Percentiles rank a stretch among this genome's conserved stretches.
These are phyloP conservation scores for Lenwebbia sp. DNA, from an alignment of 345 rosid species.

Conservation along the genomic window DNA sequence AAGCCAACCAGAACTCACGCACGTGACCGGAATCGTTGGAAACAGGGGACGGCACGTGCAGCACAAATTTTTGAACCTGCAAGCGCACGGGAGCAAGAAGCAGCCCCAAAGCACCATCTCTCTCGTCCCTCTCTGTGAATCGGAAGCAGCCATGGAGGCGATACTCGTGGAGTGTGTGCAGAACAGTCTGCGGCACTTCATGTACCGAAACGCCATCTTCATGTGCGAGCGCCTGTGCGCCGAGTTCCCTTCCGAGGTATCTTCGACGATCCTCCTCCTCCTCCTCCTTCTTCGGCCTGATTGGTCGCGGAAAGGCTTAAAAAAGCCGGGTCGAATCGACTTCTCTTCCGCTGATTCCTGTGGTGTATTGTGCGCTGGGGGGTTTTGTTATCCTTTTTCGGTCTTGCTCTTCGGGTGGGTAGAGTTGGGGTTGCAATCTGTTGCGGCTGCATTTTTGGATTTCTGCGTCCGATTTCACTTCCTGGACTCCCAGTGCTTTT, in stretches of 20 bases:
- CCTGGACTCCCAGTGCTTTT: neutral
- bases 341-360: neutral
- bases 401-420: neutral
- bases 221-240: slow-evolving; percentile 96
- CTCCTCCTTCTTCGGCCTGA: neutral
- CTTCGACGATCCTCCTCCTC: neutral
- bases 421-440: neutral
- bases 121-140: slow-evolving; percentile 1
- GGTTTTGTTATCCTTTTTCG: no score
- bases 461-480: neutral
- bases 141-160: slow-evolving; percentile 62
- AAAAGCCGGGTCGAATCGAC: neutral
- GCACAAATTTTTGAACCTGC: neutral
- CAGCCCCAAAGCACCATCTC: slow-evolving; percentile 14
- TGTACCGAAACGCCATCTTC: slow-evolving; percentile 77
- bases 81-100: neutral
- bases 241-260: slow-evolving; percentile 93
- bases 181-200: slow-evolving; percentile 78
- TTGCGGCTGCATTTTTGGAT: neutral
- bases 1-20: neutral
- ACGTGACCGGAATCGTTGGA: neutral
- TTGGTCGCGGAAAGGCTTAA: neutral
- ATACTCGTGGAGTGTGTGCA: slow-evolving; percentile 68
- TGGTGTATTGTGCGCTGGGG: neutral
- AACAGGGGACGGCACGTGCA: neutral